Base-by-base conservation (phyloP, 73 alveolate species). In the Stentor roeselii region DNA sequence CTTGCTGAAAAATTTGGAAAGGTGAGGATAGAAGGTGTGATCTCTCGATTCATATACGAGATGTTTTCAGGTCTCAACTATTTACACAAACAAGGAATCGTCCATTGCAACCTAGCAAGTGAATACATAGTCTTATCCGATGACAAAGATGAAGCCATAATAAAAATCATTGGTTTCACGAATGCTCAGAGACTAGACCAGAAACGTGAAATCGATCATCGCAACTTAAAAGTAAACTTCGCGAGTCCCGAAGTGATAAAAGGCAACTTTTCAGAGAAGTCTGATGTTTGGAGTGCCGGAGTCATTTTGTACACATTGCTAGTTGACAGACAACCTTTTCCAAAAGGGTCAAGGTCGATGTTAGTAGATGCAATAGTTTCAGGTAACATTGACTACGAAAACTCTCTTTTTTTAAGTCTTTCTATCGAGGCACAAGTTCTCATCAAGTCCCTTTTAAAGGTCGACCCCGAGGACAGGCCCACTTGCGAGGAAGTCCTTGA, bases 271-370 rank as follows among this genome's bases (percentile, higher is more conserved):
- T 75, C 85, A 39, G 91, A 80, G 34, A 61, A 78, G 86, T 90
- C 90, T 3, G 96, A 90, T 90, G 80, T 92, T 90, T 90, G 95
- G 92, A 75, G 90, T 75, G 59, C 88, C 40, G 96, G 96, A 3
- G 89, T 85, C 2, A 75, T 90, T 34, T 75, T 91, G 75, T 88
- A 86, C 82, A 96, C 92, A 88, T 88, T 94, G 94, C 90, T 94
- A 91, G 92, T 87, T 60, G 96, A 95, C 0, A 82, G 89, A 36
- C 97, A 96, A 2, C 97, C 97, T 32, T 94, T 87, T 88, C 92
- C 87, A 74, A 86, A 92, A 38, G 90, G 92, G 75, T 83, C 88
- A 40, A 76, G 60, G 78, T 42, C 85, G 3, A 42, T 75, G 60
- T 61, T 88, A 86, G 84, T 86, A 39, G 80, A 86, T 42, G 39